phyloP scores from a whole-genome alignment of 495 filamentous ascomycete genomes.

The Penicillium cosmopolitanum region DNA sequence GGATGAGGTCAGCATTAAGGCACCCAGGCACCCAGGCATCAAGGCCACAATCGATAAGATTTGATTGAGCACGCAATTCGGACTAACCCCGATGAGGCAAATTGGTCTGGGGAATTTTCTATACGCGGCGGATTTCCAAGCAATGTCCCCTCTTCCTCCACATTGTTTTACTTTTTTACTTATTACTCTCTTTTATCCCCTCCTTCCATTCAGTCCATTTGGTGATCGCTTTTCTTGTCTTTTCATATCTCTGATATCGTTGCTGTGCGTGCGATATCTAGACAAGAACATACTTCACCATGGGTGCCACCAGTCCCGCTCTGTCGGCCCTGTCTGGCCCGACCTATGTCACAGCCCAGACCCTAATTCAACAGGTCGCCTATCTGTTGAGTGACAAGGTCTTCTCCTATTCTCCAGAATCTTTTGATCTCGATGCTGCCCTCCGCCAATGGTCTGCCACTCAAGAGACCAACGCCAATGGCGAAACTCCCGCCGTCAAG shows the following conservation, averaged over 20 bases:
- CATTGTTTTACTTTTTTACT: slow-evolving; percentile 18
- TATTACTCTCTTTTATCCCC: slow-evolving; percentile 26
- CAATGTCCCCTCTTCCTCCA: slow-evolving; percentile 26
- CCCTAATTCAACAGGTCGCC: slow-evolving; percentile 92
- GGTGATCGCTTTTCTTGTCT: slow-evolving; percentile 31
- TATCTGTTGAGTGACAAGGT: slow-evolving; percentile 93
- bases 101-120: slow-evolving; percentile 39
- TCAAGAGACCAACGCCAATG: slow-evolving; percentile 75
- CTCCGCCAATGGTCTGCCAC: slow-evolving; percentile 72
- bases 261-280: slow-evolving; percentile 27
- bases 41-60: slow-evolving; percentile 43
- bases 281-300: slow-evolving; percentile 38
- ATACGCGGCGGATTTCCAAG: slow-evolving; percentile 26
- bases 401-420: slow-evolving; percentile 93
- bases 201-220: slow-evolving; percentile 16
- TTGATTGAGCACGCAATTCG: slow-evolving; percentile 44
- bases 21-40: not conserved
- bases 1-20: not conserved
- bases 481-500: slow-evolving; percentile 75
- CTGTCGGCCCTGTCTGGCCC: slow-evolving; percentile 76
- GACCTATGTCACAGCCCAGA: slow-evolving; percentile 88
- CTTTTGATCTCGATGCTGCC: slow-evolving; percentile 85
- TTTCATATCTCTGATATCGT: slow-evolving; percentile 21
- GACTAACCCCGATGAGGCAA: slow-evolving; percentile 43
- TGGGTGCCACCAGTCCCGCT: slow-evolving; percentile 40